phyloP scores from a whole-genome alignment of 2,329 filamentous ascomycete genomes.

The Plectosphaerella plurivora region DNA sequence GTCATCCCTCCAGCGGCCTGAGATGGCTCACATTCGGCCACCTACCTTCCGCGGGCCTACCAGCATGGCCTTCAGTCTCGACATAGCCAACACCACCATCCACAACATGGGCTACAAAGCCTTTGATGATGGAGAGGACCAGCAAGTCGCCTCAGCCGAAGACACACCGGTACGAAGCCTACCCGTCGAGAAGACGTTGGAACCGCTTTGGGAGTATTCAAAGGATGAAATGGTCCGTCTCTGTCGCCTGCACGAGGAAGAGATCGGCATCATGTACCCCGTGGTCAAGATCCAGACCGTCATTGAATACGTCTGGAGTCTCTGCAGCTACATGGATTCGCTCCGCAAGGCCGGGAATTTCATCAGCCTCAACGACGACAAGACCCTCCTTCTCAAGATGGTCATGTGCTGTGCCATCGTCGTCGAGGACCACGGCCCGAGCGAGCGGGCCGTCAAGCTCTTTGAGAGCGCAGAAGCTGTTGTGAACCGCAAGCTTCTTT shows the following conservation, averaged over 20 bases:
- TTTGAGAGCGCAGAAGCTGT: constrained; percentile 72
- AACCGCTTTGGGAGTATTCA: constrained; percentile 76
- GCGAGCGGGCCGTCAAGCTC: constrained; percentile 66
- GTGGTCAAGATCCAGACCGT: constrained; percentile 71
- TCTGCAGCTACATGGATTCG: constrained; percentile 69
- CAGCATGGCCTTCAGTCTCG: constrained; percentile 78
- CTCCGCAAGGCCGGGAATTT: constrained; percentile 27
- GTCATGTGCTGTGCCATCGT: constrained; percentile 75
- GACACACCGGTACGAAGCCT: constrained; percentile 2
- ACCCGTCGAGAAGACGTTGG: constrained; percentile 29
- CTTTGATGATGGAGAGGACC: constrained; percentile 58
- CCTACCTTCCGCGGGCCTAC: constrained; percentile 79
- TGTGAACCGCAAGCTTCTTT: constrained; percentile 62
- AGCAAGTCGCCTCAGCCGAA: constrained; percentile 28
- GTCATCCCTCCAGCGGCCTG: constrained; percentile 36
- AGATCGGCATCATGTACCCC: constrained; percentile 90
- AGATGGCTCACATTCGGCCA: constrained; percentile 46
- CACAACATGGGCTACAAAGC: constrained; percentile 83
- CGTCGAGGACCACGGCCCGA: constrained; percentile 75
- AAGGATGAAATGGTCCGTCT: constrained; percentile 77
- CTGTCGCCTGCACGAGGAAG: constrained; percentile 78
- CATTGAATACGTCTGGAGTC: constrained; percentile 62
- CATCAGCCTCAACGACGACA: constrained; percentile 40
- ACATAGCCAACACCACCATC: constrained; percentile 81
- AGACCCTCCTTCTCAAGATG: constrained; percentile 72